These are phyloP conservation scores for Globisporangium apiculatum DNA, from an alignment of 352 stramenopile species.

Conservation along the genomic window DNA sequence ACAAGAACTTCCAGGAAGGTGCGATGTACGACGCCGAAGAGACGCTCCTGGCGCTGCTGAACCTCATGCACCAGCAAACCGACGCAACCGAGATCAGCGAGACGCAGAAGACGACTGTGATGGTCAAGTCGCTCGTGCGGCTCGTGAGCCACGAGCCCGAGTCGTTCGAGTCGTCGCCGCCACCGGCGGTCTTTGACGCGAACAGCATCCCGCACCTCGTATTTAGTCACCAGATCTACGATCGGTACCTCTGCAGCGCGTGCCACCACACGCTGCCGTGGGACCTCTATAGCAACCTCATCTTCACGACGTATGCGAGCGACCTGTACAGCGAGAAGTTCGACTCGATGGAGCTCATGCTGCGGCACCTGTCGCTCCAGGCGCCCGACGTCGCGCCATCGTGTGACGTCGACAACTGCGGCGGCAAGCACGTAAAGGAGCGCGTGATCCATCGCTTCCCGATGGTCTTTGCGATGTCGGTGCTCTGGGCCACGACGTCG, in stretches of 20 bases:
- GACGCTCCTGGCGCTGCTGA: slow-evolving; percentile 73
- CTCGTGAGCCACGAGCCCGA: slow-evolving; percentile 61
- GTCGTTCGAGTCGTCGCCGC: slow-evolving; percentile 25
- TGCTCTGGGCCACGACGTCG: slow-evolving; percentile 69
- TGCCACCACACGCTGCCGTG: slow-evolving; percentile 61
- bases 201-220: slow-evolving; percentile 84
- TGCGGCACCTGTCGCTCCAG: slow-evolving; percentile 50
- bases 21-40: slow-evolving; percentile 87
- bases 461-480: slow-evolving; percentile 81
- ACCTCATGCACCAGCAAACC: slow-evolving; percentile 85
- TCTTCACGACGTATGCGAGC: slow-evolving; percentile 78
- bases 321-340: slow-evolving; percentile 56
- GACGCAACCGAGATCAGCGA: slow-evolving; percentile 64
- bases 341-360: slow-evolving; percentile 67
- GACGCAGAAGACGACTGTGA: slow-evolving; percentile 64
- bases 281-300: slow-evolving; percentile 80
- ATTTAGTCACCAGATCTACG: slow-evolving; percentile 85
- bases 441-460: slow-evolving; percentile 79
- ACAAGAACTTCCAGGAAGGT: slow-evolving; percentile 84
- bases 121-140: slow-evolving; percentile 64
- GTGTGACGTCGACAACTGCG: slow-evolving; percentile 50
- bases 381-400: slow-evolving; percentile 43
- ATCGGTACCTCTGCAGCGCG: slow-evolving; percentile 58
- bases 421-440: slow-evolving; percentile 63
- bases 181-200: slow-evolving; percentile 66